Base-by-base conservation (phyloP, 208 protist genomes). In the Wallacemonas sp. region DNA sequence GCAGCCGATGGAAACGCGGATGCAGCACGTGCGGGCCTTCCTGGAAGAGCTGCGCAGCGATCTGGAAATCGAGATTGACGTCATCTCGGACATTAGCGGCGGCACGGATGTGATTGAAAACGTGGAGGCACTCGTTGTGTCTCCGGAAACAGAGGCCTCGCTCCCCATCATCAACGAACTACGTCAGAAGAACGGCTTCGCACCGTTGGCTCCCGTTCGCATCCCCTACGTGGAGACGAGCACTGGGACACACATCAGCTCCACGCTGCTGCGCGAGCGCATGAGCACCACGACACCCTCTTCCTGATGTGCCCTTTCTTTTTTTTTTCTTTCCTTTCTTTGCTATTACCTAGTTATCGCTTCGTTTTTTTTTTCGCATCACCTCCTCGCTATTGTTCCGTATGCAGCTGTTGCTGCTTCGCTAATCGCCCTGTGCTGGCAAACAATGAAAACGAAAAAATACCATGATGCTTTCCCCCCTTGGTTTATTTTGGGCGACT, bases 121-220 rank as follows among this genome's bases (percentile, higher is more conserved):
- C 1, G 57, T 93, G 10, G 77, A 92, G 74, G 92, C 92, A 8
- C 61, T 97, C 8, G 77, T 91, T 22, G 74, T 94, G 10, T 95
- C 92, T 0, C 81, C 85, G 0, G 92, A 97, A 67, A 97, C 92
- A 22, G 76, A 77, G 29, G 45, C 61, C 10, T 79, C 81, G 5
- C 50, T 93, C 8, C 28, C 29, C 20, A 50, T 62, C 22, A 94
- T 95, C 32, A 97, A 97, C 57, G 74, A 74, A 23, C 70, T 85
- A 45, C 81, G 92, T 3, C 61, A 66, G 12, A 76, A 75, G 14
- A 86, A 83, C 32, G 71, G 67, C 3, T 59, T 90, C 8, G 14
- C 71, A 10, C 86, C 90, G 31, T 45, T 95, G 48, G 67, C 65
- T 1, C 61, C 29, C 10, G 73, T 95, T 66, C 18, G 64, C 12